Evolutionary conservation across 129 eudicot genomes (phyloP), one percentile per base, ranked within the genome.

Genomic region (Silybum marianum): DNA sequence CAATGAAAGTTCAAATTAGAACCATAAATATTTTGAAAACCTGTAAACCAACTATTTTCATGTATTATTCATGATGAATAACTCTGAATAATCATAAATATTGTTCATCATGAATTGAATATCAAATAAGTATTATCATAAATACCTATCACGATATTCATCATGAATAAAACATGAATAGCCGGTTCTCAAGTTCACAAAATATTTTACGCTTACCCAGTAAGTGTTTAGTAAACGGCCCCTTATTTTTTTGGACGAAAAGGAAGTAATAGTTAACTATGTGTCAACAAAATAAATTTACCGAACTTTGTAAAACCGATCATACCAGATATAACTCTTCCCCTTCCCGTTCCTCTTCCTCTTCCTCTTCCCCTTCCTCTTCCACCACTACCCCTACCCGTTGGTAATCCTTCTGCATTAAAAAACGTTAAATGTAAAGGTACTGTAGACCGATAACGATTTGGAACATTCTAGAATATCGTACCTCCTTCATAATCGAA

Each of bases 331-430:
- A 79, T 78, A 18, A 81, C 93, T 88, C 99, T 95, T 40, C 22
- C 19, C 22, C 63, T 54, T 54, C 63, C 63, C 2, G 22, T 58
- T 18, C 66, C 66, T 14, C 66, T 58, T 58, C 66, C 66, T 6
- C 66, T 58, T 58, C 66, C 66, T 73, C 99, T 86, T 80, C 99
- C 94, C 76, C 98, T 83, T 28, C 96, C 93, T 71, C 98, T 88
- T 71, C 98, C 97, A 78, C 95, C 93, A 78, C 96, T 94, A 24
- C 99, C 98, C 85, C 99, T 86, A 87, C 98, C 93, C 74, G 84
- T 80, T 68, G 97, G 98, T 51, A 97, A 95, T 60, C 98, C 97
- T 66, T 92, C 99, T 95, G 80, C 80, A 87, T 1, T 22, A 9
- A 6, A 58, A 58, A 18, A 58, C 19, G 24, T 58, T 58, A 58